Evolutionary conservation across 108 stramenopile species (phyloP).

Genomic region (Bacterosira constricta): DNA sequence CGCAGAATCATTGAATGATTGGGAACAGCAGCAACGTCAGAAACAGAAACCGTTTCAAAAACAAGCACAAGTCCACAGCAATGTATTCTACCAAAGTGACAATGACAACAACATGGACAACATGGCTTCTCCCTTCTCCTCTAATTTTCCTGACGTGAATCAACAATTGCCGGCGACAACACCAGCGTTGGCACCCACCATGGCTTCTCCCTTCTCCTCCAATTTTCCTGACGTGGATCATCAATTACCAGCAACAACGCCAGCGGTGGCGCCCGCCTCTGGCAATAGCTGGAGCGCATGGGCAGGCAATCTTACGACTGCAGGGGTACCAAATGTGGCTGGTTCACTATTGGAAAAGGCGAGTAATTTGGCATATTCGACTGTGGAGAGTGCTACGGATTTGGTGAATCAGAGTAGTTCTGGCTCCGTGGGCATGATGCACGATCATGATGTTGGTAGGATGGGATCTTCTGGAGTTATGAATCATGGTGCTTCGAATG

Average conservation of each 20-base stretch:
- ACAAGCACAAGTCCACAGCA: neutral
- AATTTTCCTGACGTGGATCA: no score
- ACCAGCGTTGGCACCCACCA: no score
- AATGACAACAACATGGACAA: neutral
- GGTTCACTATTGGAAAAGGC: slow-evolving; percentile 17
- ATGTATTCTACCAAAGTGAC: neutral
- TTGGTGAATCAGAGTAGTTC: neutral
- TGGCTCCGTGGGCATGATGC: neutral
- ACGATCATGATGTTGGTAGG: neutral
- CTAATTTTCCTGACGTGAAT: no score
- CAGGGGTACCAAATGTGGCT: slow-evolving; percentile 4
- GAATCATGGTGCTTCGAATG: neutral
- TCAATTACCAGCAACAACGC: no score
- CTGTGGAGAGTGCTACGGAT: slow-evolving; percentile 18
- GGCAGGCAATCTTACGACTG: slow-evolving; percentile 2
- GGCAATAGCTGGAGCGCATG: slow-evolving; percentile 21
- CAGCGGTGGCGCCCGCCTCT: neutral
- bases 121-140: no score
- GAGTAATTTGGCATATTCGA: slow-evolving; percentile 19
- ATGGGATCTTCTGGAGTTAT: neutral
- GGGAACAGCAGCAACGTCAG: neutral
- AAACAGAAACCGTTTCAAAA: neutral
- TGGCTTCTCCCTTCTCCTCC: no score
- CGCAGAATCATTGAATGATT: neutral
- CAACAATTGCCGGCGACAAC: no score